These are phyloP conservation scores for Colletotrichum magnum DNA, from an alignment of 2,329 filamentous ascomycete genomes.

Conservation along the genomic window DNA sequence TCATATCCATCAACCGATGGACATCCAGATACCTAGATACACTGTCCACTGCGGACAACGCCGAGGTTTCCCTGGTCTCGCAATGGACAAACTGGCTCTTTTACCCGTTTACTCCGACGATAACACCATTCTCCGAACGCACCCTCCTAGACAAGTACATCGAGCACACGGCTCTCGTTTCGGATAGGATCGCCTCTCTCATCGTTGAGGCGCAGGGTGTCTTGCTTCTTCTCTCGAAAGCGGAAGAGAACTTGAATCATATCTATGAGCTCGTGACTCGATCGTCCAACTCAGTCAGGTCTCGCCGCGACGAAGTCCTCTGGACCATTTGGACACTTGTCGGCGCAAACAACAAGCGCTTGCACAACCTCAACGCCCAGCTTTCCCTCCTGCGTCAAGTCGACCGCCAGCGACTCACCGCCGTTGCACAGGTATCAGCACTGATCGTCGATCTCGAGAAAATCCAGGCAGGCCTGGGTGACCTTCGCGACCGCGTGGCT, in stretches of 20 bases:
- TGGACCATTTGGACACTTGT: constrained; percentile 81
- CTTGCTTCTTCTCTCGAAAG: constrained; percentile 73
- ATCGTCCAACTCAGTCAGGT: constrained; percentile 71
- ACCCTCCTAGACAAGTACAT: constrained; percentile 81
- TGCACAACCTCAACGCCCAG: constrained; percentile 74
- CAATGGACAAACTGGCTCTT: constrained; percentile 62
- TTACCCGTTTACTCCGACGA: constrained; percentile 73
- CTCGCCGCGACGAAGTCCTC: constrained; percentile 75
- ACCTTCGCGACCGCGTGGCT: constrained; percentile 79
- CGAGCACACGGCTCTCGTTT: constrained; percentile 77
- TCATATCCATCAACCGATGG: constrained; percentile 83
- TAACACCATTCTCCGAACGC: constrained; percentile 67
- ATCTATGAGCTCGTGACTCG: constrained; percentile 79
- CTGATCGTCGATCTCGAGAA: constrained; percentile 81
- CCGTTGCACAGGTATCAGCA: constrained; percentile 76
- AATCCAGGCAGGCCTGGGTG: constrained; percentile 79
- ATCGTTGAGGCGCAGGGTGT: constrained; percentile 80
- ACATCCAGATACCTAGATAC: constrained; percentile 78
- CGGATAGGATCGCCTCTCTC: constrained; percentile 76
- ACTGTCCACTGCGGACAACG: constrained; percentile 57
- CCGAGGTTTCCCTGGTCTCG: constrained; percentile 54
- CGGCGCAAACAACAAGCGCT: constrained; percentile 74
- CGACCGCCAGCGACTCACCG: constrained; percentile 74
- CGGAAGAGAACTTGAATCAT: constrained; percentile 77
- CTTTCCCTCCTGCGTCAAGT: constrained; percentile 76